A percentile compares a stretch with the other conserved stretches of the same genome.
phyloP scores from a whole-genome alignment of 1,284 basidiomycete genomes.

The Phellinidium pouzarii region DNA sequence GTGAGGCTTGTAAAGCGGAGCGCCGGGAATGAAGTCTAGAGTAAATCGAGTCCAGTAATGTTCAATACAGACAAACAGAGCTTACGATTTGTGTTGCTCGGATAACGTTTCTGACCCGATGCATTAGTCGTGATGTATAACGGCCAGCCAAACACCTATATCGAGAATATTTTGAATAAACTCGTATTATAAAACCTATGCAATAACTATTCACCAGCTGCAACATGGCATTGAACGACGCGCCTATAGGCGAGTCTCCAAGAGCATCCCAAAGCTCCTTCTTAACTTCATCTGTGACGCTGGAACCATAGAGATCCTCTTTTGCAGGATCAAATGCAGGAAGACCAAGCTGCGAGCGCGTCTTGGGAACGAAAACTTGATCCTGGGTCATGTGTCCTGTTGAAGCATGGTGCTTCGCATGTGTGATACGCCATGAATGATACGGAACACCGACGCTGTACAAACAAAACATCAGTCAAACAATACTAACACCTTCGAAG shows the following conservation, averaged over 20 bases:
- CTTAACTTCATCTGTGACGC: conserved; percentile 67
- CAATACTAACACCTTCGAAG: background rate
- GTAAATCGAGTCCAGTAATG: background rate
- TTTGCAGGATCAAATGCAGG: conserved; percentile 58
- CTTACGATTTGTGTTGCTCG: conserved; percentile 77
- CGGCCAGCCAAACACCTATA: conserved; percentile 85
- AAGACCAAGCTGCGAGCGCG: conserved; percentile 68
- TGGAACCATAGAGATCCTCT: conserved; percentile 64
- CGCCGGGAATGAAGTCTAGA: conserved; percentile 70
- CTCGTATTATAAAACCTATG: conserved; percentile 14
- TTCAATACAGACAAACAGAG: conserved; percentile 18
- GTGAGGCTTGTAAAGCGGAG: conserved; percentile 82
- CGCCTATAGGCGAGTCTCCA: conserved; percentile 88
- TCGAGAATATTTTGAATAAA: no score
- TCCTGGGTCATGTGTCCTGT: conserved; percentile 94
- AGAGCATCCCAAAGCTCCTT: conserved; percentile 82
- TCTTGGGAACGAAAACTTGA: conserved; percentile 93
- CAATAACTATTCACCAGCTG: conserved; percentile 53
- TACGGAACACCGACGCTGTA: conserved; percentile 90
- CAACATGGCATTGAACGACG: conserved; percentile 55
- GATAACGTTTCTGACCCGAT: conserved; percentile 86
- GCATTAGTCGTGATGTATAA: conserved; percentile 83
- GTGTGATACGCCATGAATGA: conserved; percentile 96
- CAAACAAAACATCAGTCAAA: conserved; percentile 21
- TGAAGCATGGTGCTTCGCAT: conserved; percentile 94